Conservation (phyloP, 1,139 yeast genomes). For the Spathaspora sp. region DNA sequence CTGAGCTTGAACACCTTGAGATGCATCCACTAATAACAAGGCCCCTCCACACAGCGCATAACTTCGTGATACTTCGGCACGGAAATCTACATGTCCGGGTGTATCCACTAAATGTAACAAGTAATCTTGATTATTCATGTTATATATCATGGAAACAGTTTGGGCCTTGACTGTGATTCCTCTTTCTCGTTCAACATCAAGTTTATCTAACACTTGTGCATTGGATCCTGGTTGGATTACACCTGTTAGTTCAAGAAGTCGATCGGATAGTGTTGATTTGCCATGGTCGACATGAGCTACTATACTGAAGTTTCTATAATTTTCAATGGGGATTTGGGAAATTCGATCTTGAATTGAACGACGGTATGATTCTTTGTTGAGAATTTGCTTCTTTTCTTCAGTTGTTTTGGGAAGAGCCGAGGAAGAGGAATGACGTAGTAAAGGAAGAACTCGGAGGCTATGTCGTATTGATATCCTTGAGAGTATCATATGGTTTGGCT, state of each 20-base stretch:
- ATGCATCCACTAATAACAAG: conserved; percentile 82
- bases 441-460: neutral
- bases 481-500: neutral
- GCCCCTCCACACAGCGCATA: conserved; percentile 98
- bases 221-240: conserved; percentile 80
- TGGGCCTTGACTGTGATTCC: conserved; percentile 98
- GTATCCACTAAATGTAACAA: conserved; percentile 90
- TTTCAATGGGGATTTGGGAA: conserved; percentile 70
- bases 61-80: conserved; percentile 90
- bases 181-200: conserved; percentile 92
- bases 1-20: conserved; percentile 97
- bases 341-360: conserved; percentile 54
- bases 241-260: conserved; percentile 83
- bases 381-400: neutral
- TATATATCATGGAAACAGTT: conserved; percentile 89
- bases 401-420: neutral
- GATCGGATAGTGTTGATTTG: conserved; percentile 86
- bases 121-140: conserved; percentile 59
- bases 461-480: neutral
- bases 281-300: conserved; percentile 99
- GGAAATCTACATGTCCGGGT: conserved; percentile 96
- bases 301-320: conserved; percentile 87
- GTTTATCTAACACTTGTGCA: conserved; percentile 83
- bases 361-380: conserved; percentile 33
- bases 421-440: neutral